Conservation (phyloP, 805 yeast species). For the Candida palmyrensis region DNA sequence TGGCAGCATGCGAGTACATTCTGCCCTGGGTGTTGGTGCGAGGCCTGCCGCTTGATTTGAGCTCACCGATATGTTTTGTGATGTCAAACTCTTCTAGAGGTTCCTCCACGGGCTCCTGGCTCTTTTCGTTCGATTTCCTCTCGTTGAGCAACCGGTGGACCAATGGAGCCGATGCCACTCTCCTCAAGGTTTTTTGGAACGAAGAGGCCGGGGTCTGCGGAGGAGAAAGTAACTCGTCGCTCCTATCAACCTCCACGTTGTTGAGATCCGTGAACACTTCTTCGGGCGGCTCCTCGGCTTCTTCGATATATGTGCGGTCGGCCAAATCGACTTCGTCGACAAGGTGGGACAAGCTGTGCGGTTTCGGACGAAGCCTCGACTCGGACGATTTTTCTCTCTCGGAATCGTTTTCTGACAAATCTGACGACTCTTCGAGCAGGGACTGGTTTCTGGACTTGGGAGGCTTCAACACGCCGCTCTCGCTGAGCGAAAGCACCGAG, state of each 20-base stretch:
- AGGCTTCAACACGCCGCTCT: slow-evolving; percentile 14
- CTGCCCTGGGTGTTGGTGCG: slow-evolving; percentile 43
- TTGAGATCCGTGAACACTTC: too few relatives aligned
- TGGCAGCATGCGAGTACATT: slow-evolving; percentile 69
- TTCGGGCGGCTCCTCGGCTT: too few relatives aligned
- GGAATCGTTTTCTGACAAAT: slow-evolving; percentile 23
- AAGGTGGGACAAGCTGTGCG: too few relatives aligned
- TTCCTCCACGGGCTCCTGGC: slow-evolving; percentile 29
- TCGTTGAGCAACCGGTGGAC: slow-evolving; percentile 34
- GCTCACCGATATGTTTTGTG: slow-evolving; percentile 40
- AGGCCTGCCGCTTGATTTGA: slow-evolving; percentile 31
- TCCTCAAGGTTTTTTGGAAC: slow-evolving; percentile 45
- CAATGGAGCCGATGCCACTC: slow-evolving; percentile 85
- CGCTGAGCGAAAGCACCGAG: slow-evolving; percentile 21
- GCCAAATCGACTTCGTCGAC: too few relatives aligned
- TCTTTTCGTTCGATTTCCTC: slow-evolving; percentile 8
- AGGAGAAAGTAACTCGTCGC: too few relatives aligned
- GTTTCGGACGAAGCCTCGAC: too few relatives aligned
- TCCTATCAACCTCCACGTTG: too few relatives aligned
- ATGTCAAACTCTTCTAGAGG: slow-evolving; percentile 38
- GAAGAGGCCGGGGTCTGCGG: slow-evolving; percentile 15
- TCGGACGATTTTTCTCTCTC: slow-evolving; percentile 25
- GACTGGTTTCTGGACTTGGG: slow-evolving; percentile 12
- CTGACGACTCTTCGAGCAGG: slow-evolving; percentile 7
- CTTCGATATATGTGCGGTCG: too few relatives aligned